These are phyloP conservation scores for Myrica gale DNA, from an alignment of 306 rosid species.

Conservation along the genomic window DNA sequence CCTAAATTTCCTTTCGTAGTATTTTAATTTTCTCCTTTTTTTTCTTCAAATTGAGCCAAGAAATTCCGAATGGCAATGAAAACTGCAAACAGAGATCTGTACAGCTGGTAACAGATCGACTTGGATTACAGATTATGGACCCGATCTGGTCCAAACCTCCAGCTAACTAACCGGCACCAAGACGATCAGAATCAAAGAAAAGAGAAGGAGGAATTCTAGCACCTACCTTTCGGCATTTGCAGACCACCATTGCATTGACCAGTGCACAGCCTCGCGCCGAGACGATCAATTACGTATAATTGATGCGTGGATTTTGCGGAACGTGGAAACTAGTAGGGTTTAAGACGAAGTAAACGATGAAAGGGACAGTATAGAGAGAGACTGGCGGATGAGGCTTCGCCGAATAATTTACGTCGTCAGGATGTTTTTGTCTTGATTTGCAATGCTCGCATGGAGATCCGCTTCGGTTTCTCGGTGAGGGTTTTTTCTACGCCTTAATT, in stretches of 20 bases:
- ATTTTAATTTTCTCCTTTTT: background rate
- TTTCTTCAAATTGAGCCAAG: background rate
- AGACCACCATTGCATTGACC: constrained; percentile 93
- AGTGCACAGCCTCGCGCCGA: constrained; percentile 23
- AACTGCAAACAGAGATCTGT: constrained; percentile 10
- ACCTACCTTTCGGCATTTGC: constrained; percentile 97
- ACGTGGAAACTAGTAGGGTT: constrained; percentile 1
- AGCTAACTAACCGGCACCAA: constrained; percentile 26
- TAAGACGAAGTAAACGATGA: constrained; percentile 18
- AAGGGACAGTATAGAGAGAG: constrained; percentile 8
- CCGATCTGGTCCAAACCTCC: constrained; percentile 53
- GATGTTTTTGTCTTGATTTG: constrained; percentile 12
- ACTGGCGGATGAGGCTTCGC: background rate
- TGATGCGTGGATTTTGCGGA: background rate
- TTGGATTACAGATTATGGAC: constrained; percentile 21
- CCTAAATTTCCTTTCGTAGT: background rate
- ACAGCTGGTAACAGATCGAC: constrained; percentile 36
- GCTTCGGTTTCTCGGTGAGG: constrained; percentile 21
- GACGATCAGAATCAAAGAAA: background rate
- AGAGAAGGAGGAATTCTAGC: constrained; percentile 10
- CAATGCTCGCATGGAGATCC: constrained; percentile 42
- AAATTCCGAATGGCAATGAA: background rate
- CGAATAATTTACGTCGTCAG: background rate
- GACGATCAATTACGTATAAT: background rate
- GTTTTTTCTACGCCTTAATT: background rate